These are phyloP conservation scores for Pezicula carpinea DNA, from an alignment of 2,329 filamentous ascomycete genomes.

Conservation along the genomic window DNA sequence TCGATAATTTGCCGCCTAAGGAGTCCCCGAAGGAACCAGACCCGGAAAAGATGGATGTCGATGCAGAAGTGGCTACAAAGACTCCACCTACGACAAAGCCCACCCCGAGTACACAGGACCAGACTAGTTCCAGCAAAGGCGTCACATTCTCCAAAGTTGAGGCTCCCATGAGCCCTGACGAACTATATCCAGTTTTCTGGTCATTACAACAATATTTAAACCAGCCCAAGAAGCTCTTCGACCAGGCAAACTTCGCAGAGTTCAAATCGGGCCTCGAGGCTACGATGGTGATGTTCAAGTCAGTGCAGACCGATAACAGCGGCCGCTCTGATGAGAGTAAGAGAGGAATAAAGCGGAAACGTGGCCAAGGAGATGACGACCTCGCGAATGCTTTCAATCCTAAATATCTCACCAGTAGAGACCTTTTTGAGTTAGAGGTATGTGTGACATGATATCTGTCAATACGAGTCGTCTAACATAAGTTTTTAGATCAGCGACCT, in stretches of 20 bases:
- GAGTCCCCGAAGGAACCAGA: conserved; percentile 25
- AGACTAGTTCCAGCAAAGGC: conserved; percentile 35
- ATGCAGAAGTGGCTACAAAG: conserved; percentile 39
- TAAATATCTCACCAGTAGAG: conserved; percentile 95
- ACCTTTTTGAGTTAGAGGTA: conserved; percentile 93
- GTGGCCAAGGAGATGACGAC: conserved; percentile 54
- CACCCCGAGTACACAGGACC: conserved; percentile 18
- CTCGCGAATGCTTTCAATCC: conserved; percentile 81
- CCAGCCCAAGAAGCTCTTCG: conserved; percentile 79
- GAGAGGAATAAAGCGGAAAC: conserved; percentile 67
- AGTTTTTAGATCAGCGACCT: conserved; percentile 75
- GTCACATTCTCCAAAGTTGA: conserved; percentile 38
- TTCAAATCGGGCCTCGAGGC: conserved; percentile 60
- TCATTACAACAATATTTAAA: conserved; percentile 88
- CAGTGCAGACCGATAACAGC: conserved; percentile 46
- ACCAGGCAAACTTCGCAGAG: conserved; percentile 57
- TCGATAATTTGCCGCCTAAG: conserved; percentile 51
- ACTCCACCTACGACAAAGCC: conserved; percentile 26
- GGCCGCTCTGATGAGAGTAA: conserved; percentile 55
- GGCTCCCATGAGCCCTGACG: conserved; percentile 59
- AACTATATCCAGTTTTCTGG: conserved; percentile 91
- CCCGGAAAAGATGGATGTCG: conserved; percentile 62
- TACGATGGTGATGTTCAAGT: conserved; percentile 73
- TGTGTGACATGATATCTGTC: conserved; percentile 17
- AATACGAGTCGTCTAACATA: conserved; percentile 17